Evolutionary conservation across 306 rosid species (phyloP).

Genomic region (Vigna radiata): DNA sequence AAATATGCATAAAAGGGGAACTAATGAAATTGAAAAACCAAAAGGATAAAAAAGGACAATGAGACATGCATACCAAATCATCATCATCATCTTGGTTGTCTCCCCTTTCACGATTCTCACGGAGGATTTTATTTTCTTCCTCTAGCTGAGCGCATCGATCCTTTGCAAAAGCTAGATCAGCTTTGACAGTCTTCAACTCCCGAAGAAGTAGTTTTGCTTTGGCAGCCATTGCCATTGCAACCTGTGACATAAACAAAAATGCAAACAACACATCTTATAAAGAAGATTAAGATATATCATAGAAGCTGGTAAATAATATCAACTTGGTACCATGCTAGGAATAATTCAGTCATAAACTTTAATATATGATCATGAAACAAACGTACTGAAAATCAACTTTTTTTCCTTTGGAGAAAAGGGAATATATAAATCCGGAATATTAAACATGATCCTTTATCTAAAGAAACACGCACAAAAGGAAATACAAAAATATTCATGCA

Average conservation of each 20-base stretch:
- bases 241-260: constrained; percentile 60
- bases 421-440: not conserved
- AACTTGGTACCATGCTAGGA: constrained; percentile 9
- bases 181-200: constrained; percentile 97
- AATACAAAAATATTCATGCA: not conserved
- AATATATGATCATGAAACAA: constrained; percentile 5
- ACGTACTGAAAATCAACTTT: constrained; percentile 3
- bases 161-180: constrained; percentile 97
- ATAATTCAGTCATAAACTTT: not conserved
- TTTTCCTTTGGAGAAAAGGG: not conserved
- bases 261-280: constrained; percentile 46
- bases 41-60: not conserved
- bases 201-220: constrained; percentile 97
- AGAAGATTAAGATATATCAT: constrained; percentile 25
- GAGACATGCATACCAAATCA: constrained; percentile 74
- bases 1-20: constrained; percentile 1
- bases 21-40: not conserved
- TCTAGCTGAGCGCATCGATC: constrained; percentile 98
- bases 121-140: constrained; percentile 89
- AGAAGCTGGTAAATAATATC: constrained; percentile 28
- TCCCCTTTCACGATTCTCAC: constrained; percentile 91
- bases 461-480: not conserved
- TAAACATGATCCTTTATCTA: not conserved
- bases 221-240: constrained; percentile 99
- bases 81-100: constrained; percentile 89